Base-by-base conservation (phyloP, 202 grass and related monocot species). In the Musa balbisiana region DNA sequence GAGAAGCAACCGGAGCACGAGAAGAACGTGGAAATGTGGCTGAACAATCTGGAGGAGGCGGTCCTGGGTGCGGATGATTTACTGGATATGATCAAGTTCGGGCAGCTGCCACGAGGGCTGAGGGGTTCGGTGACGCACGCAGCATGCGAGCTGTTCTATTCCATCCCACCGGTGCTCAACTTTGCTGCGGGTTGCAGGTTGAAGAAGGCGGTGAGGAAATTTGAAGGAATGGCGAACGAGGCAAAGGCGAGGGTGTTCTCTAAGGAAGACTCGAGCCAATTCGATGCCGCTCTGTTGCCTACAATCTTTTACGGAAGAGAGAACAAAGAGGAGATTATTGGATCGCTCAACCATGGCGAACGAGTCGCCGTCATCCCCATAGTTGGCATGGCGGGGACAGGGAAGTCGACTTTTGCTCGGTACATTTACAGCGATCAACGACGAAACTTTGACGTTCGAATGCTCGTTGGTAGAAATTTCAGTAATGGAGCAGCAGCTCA, bases 41-140 rank as follows among this genome's bases (percentile, higher is more conserved):
- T 69, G 27, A 10, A 10, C 3, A 0, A 69, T 26, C 29, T 69
- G 11, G 27, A 4, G 27, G 66, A 49, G 3, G 27, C 33, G 29
- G 3, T 69, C 14, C 14, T 69, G 15, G 14, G 26, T 9, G 66
- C 29, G 2, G 66, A 69, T 29, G 66, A 69, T 14, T 8, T 69
- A 15, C 66, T 69, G 15, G 66, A 69, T 29, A 29, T 69, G 66
- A 69, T 69, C 66, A 9, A 19, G 66, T 29, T 69, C 25, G 27
- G 15, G 15, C 25, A 29, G 9, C 27, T 69, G 14, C 66, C 66
- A 17, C 66, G 66, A 14, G 49, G 49, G 66, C 26, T 15, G 29
- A 13, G 16, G 66, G 3, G 4, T 9, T 49, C 15, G 8, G 66
- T 13, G 12, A 29, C 66, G 26, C 6, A 69, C 16, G 15, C 17